Evolutionary conservation across 768 basidiomycete genomes (phyloP).

Genomic region (Tricholoma hemisulphureum): DNA sequence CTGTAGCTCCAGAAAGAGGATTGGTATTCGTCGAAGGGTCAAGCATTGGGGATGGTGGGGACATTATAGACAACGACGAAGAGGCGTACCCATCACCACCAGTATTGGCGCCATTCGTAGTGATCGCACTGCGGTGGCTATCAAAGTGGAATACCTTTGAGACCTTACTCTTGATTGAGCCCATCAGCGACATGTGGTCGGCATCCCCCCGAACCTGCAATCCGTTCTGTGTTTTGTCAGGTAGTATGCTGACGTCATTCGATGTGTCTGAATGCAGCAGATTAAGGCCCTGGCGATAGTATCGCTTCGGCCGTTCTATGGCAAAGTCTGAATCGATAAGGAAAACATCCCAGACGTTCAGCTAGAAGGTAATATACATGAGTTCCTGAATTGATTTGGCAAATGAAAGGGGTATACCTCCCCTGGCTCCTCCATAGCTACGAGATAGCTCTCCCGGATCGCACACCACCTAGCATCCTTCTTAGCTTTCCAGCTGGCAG

Average conservation of each 20-base stretch:
- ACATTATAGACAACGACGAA: slow-evolving; percentile 35
- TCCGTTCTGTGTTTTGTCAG: slow-evolving; percentile 6
- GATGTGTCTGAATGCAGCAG: slow-evolving; percentile 45
- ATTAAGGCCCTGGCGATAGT: slow-evolving; percentile 82
- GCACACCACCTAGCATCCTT: slow-evolving; percentile 85
- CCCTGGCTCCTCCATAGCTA: slow-evolving; percentile 82
- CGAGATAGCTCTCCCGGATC: slow-evolving; percentile 88
- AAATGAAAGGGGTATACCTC: slow-evolving; percentile 48
- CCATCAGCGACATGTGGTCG: slow-evolving; percentile 42
- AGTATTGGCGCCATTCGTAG: slow-evolving; percentile 11
- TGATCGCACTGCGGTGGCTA: slow-evolving; percentile 18
- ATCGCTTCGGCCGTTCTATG: slow-evolving; percentile 87
- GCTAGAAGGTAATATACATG: slow-evolving; percentile 36
- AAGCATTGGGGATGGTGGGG: slow-evolving; percentile 56
- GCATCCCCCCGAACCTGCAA: slow-evolving; percentile 16
- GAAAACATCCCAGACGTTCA: slow-evolving; percentile 92
- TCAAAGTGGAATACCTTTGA: slow-evolving; percentile 43
- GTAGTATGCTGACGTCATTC: slow-evolving; percentile 5
- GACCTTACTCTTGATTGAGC: slow-evolving; percentile 48
- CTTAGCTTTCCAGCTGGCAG: slow-evolving; percentile 54
- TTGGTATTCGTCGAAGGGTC: slow-evolving; percentile 80
- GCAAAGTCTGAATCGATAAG: slow-evolving; percentile 85
- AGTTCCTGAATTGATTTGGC: not conserved
- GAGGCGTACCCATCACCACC: slow-evolving; percentile 23
- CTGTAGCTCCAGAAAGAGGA: slow-evolving; percentile 40